Evolutionary conservation across 2,329 filamentous ascomycete genomes (phyloP), one percentile per base, ranked within the genome.

Genomic region (Biscogniauxia sp.): DNA sequence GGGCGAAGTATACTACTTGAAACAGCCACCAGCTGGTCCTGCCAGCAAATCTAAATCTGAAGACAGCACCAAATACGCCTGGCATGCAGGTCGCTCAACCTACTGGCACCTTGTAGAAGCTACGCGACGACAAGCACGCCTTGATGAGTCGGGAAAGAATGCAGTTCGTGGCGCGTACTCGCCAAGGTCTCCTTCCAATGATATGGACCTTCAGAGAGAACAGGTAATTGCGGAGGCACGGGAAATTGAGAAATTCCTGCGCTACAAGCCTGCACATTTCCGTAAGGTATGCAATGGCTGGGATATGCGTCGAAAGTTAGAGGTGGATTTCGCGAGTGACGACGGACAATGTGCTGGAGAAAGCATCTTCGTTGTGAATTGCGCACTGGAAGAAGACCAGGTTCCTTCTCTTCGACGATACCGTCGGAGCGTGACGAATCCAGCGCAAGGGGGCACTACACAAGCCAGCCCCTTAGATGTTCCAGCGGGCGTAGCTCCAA

Each of bases 1-100:
- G 8, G 95, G 95, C 1, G 95, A 99, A 74, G 80, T 97, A 0
- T 98, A 89, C 74, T 97, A 94, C 68, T 80, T 98, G 1, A 89
- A 85, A 1, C 87, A 91, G 54, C 81, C 88, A 6, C 92, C 92
- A 0, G 81, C 82, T 41, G 78, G 83, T 20, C 79, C 84, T 7
- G 68, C 79, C 4, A 78, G 80, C 32, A 81, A 82, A 59, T 74
- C 75, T 41, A 82, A 78, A 64, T 73, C 77, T 2, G 80, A 88
- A 41, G 82, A 89, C 59, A 71, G 82, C 17, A 84, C 89, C 61
- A 86, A 84, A 63, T 78, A 87, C 63, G 91, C 92, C 15, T 97
- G 94, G 94, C 81, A 86, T 61, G 87, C 90, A 28, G 94, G 92
- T 7, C 86, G 92, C 49, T 88, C 86, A 61, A 89, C 87, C 1